Percentiles rank a stretch among this genome's conserved stretches.
These are phyloP conservation scores for Aegilops speltoides DNA, from an alignment of 176 grass and related monocot species.

Conservation along the genomic window DNA sequence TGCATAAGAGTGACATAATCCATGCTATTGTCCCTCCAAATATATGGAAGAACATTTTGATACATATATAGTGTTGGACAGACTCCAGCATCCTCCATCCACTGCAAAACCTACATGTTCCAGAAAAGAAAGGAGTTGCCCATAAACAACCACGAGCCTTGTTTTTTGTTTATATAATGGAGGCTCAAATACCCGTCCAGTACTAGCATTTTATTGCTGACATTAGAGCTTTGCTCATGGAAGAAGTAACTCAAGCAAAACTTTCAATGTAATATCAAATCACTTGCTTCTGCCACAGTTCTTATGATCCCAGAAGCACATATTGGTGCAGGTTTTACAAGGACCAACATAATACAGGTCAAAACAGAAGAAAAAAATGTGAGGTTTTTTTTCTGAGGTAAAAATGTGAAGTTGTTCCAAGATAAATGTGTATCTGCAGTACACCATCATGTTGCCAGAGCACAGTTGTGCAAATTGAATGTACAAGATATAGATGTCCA, in stretches of 20 bases:
- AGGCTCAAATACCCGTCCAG: not conserved
- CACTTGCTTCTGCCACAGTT: not conserved
- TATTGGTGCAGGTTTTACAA: not conserved
- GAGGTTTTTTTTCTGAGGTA: not conserved
- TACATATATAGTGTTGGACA: conserved; percentile 71
- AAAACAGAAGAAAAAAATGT: not conserved
- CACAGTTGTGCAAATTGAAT: conserved; percentile 13
- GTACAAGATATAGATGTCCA: not conserved
- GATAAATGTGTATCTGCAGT: not conserved
- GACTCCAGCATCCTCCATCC: conserved; percentile 94
- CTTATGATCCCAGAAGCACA: not conserved
- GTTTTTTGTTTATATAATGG: conserved; percentile 6
- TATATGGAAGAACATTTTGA: conserved; percentile 72
- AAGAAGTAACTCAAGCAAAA: not conserved
- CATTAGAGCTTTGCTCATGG: not conserved
- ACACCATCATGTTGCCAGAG: not conserved
- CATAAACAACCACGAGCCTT: not conserved
- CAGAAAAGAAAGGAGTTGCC: conserved; percentile 13
- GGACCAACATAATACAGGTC: not conserved
- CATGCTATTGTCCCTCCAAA: conserved; percentile 74
- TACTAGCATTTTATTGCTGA: conserved; percentile 4
- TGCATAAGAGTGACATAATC: conserved; percentile 68
- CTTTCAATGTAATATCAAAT: not conserved
- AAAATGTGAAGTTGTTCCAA: not conserved
- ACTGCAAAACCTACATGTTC: conserved; percentile 70